phyloP scores from a whole-genome alignment of 2,329 filamentous ascomycete genomes.

The Diaporthe aspalathi region DNA sequence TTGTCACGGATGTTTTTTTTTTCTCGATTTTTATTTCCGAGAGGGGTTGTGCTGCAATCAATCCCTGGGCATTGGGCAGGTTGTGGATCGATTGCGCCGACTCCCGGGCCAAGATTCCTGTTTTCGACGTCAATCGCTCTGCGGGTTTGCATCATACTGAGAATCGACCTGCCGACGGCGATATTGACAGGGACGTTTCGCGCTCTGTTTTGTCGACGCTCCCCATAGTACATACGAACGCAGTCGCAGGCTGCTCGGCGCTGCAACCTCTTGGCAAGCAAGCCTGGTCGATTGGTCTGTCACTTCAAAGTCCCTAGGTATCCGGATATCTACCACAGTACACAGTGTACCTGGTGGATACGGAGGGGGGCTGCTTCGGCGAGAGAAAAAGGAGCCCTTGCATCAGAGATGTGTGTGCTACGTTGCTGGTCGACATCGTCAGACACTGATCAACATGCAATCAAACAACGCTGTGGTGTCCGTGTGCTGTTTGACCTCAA shows the following conservation, averaged over 20 bases:
- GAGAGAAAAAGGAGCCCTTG: too few relatives aligned
- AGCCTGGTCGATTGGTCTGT: neutral
- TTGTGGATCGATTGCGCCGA: neutral
- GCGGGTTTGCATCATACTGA: constrained; percentile 11
- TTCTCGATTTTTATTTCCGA: neutral
- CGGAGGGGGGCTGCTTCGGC: neutral
- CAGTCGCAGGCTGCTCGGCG: neutral
- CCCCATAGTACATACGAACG: too few relatives aligned
- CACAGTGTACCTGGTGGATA: too few relatives aligned
- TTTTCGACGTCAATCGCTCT: constrained; percentile 12
- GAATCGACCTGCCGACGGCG: neutral
- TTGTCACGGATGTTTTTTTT: neutral
- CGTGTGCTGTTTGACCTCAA: neutral
- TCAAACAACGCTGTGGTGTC: neutral
- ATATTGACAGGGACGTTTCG: neutral
- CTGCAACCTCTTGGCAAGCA: constrained; percentile 9
- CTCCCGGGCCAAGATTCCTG: neutral
- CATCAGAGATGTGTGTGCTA: neutral
- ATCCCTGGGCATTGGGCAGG: neutral
- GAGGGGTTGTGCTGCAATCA: constrained; percentile 1
- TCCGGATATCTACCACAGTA: neutral
- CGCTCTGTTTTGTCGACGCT: too few relatives aligned
- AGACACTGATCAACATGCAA: neutral
- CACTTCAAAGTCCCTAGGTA: neutral
- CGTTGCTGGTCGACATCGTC: neutral